A percentile compares a stretch with the other conserved stretches of the same genome.
These are phyloP conservation scores for Pinus taeda DNA, from an alignment of 75 land plant species.

Conservation along the genomic window DNA sequence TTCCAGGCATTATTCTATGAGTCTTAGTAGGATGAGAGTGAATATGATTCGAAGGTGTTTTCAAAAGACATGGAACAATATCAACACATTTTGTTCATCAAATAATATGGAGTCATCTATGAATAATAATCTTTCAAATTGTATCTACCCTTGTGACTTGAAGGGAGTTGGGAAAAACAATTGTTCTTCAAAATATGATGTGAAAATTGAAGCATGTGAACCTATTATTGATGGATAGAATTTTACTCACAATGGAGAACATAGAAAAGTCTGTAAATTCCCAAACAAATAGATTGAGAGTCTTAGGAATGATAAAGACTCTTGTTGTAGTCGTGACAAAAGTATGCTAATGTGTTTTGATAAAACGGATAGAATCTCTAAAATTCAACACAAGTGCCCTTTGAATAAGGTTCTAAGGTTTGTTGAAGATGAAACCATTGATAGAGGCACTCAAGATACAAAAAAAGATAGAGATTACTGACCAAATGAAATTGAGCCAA, in stretches of 20 bases:
- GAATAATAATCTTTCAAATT: too few relatives aligned
- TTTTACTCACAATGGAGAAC: neutral
- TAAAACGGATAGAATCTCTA: neutral
- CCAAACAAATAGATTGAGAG: neutral
- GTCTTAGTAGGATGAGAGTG: too few relatives aligned
- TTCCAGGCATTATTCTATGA: slow-evolving; percentile 22
- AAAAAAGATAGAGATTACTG: neutral
- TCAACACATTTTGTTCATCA: too few relatives aligned
- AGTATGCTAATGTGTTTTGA: neutral
- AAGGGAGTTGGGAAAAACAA: too few relatives aligned
- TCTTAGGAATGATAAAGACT: neutral
- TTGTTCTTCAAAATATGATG: too few relatives aligned
- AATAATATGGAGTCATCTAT: neutral
- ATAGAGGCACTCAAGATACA: neutral
- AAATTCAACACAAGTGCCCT: neutral
- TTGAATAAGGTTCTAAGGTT: neutral
- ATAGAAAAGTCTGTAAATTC: neutral
- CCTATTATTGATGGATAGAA: neutral
- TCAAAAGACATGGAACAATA: too few relatives aligned
- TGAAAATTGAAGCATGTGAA: neutral
- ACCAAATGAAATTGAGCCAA: neutral
- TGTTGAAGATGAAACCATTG: neutral
- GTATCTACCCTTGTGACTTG: too few relatives aligned
- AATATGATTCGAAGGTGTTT: too few relatives aligned
- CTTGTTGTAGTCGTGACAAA: neutral